These are phyloP conservation scores for Uronychia setigera DNA, from an alignment of 73 alveolate genomes.

Conservation along the genomic window DNA sequence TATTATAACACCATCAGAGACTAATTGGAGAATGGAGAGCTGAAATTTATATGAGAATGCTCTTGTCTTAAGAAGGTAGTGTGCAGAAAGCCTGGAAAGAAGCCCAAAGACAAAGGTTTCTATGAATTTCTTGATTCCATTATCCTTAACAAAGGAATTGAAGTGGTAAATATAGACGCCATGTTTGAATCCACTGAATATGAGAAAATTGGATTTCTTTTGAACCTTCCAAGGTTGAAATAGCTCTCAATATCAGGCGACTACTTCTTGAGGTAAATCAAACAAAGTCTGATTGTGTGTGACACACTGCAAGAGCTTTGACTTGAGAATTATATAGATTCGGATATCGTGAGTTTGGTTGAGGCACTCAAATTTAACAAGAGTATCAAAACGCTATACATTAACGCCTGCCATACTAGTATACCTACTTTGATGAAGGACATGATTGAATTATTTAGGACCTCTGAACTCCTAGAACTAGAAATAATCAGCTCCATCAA, in stretches of 20 bases:
- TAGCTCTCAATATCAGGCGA: not conserved
- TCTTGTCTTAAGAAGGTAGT: not conserved
- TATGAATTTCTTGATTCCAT: too few species aligned
- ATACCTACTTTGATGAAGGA: not conserved
- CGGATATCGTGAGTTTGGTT: not conserved
- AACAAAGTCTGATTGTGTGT: not conserved
- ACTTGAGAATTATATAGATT: not conserved
- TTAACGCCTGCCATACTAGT: not conserved
- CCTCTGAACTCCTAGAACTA: not conserved
- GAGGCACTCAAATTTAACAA: not conserved
- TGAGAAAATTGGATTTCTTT: not conserved
- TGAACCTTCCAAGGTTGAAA: not conserved
- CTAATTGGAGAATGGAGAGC: not conserved
- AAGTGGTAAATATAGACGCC: not conserved
- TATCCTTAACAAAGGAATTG: not conserved
- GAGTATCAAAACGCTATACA: not conserved
- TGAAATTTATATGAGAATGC: not conserved
- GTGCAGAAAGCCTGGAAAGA: not conserved
- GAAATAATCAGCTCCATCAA: not conserved
- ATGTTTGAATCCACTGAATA: not conserved
- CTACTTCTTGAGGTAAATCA: not conserved
- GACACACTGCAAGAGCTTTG: not conserved
- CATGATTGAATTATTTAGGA: not conserved
- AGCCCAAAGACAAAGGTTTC: not conserved
- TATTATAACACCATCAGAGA: not conserved